Percentiles rank a stretch among this genome's conserved stretches.
These are phyloP conservation scores for Funneliformis geosporum DNA, from an alignment of 192 early-diverging fungal species.

Conservation along the genomic window DNA sequence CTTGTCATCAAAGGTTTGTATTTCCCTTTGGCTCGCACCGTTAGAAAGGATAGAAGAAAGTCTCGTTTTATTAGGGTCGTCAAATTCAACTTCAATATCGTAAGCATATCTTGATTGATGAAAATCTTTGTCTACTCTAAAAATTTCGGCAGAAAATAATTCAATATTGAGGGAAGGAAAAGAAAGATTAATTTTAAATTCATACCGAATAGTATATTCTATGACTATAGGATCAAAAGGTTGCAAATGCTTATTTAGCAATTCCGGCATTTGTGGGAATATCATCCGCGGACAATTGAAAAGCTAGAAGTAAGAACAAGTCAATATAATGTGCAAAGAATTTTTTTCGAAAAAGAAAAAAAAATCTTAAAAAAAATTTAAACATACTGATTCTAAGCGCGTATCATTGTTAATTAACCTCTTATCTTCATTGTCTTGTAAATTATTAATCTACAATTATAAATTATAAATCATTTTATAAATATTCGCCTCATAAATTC, in stretches of 20 bases:
- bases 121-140: slow-evolving; percentile 73
- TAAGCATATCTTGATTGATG: slow-evolving; percentile 78
- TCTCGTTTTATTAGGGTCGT: slow-evolving; percentile 68
- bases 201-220: slow-evolving; percentile 83
- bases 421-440: slow-evolving; percentile 91
- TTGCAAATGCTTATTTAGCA: slow-evolving; percentile 71
- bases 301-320: slow-evolving; percentile 48
- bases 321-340: neutral
- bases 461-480: neutral
- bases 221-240: slow-evolving; percentile 87
- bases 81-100: slow-evolving; percentile 91
- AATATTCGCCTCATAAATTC: neutral
- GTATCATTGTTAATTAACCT: slow-evolving; percentile 83
- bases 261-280: slow-evolving; percentile 82
- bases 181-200: neutral
- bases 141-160: neutral
- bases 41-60: slow-evolving; percentile 49
- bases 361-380: neutral
- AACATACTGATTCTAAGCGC: slow-evolving; percentile 62
- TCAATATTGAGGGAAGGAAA: neutral
- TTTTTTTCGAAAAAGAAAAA: too few relatives aligned
- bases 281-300: slow-evolving; percentile 66
- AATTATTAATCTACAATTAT: slow-evolving; percentile 64
- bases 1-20: slow-evolving; percentile 53
- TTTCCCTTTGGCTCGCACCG: slow-evolving; percentile 42